Base-by-base conservation (phyloP, 164 flowering plant species). In the Annona cherimola region DNA sequence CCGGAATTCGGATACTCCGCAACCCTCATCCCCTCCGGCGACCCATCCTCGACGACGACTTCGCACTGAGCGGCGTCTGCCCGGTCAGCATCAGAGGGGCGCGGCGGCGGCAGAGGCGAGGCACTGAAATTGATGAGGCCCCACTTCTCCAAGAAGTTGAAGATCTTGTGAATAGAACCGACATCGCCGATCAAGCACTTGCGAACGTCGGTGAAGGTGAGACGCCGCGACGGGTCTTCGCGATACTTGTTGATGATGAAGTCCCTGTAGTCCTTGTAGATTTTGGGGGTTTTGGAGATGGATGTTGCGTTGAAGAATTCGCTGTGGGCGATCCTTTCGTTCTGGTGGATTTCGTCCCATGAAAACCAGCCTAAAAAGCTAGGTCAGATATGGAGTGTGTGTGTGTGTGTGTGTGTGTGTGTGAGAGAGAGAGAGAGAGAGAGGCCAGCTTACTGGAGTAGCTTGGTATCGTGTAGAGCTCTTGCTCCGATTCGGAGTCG, bases 261-360 rank as follows among this genome's bases (percentile, higher is more conserved):
- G 72, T 94, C 97, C 20, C 99, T 75, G 79, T 92, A 94, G 35
- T 92, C 99, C 40, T 88, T 89, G 83, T 94, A 92, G 61, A 90
- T 79, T 69, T 83, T 87, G 6, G 97, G 94, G 4, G 95, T 87
- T 66, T 89, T 79, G 0, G 99, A 83, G 20, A 86, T 76, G 2
- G 99, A 91, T 67, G 80, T 79, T 45, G 83, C 85, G 72, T 88
- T 84, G 80, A 94, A 94, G 78, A 91, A 94, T 67, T 92, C 97
- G 45, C 79, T 73, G 65, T 91, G 71, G 2, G 82, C 81, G 1
- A 4, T 8, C 43, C 74, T 83, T 85, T 94, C 99, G 0, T 80
- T 84, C 71, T 88, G 92, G 81, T 94, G 94, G 19, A 94, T 91
- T 14, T 87, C 86, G 70, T 82, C 85, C 99, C 98, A 94, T 1